Evolutionary conservation across 2,329 filamentous ascomycete genomes (phyloP), one percentile per base, ranked within the genome.

Genomic region (Verticillium alfalfae): DNA sequence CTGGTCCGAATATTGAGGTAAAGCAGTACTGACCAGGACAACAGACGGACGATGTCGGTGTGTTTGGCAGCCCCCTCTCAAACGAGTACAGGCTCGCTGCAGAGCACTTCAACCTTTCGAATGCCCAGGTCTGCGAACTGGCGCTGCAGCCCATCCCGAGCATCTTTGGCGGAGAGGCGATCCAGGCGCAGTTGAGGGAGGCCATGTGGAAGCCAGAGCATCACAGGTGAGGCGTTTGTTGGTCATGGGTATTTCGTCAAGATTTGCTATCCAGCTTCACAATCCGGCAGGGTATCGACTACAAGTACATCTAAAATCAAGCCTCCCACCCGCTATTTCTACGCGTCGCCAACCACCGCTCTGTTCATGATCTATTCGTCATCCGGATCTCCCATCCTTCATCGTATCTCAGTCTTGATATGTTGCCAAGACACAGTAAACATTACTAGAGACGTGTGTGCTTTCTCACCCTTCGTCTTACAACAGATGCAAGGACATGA

Each of bases 11-110:
- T 56, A 4, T 22, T 13, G 16, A 39, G 8, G 16, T 15, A 9
- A 52, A 31, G 26, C 5, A 26, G n/a, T 9, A 2, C 12, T 16
- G 57, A 56, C 57, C 60, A 18, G 49, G 38, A 52, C 26, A 31
- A 5, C 63, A 93, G 89, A 95, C 91, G 1, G 92, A 95, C 70
- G 91, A 95, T 68, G 88, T 94, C 10, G 92, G 91, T 2, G 86
- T 95, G 26, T 95, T 95, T 68, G 88, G 88, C 58, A 93, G 89
- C 69, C 81, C 85, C 0, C 74, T 93, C 4, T 93, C 90, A 0
- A 88, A 92, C 66, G 92, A 96, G 72, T 94, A 93, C 72, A 76
- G 80, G 8, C 82, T 95, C 2, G 89, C 90, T 3, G 87, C 89
- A 1, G 74, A 87, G 66, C 86, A 93, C 70, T 95, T 95, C 68